Percentiles rank a stretch among this genome's conserved stretches.
Conservation (phyloP, 805 yeast genomes). For the Candida odintsovae region DNA sequence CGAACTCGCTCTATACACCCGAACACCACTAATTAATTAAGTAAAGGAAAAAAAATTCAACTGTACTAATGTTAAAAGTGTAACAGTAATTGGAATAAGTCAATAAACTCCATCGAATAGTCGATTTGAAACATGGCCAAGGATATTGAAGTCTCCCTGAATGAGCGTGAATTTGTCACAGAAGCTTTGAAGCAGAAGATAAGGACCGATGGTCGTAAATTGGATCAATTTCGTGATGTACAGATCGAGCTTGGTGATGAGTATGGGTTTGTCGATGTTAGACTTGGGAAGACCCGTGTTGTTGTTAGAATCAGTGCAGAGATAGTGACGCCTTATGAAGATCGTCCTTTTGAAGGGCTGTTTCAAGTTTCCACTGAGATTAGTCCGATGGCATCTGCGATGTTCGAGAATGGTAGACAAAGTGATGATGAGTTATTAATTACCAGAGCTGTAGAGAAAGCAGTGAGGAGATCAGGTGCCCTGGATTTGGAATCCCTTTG, state of each 20-base stretch:
- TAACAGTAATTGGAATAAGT: too few species aligned
- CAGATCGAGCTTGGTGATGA: conserved; percentile 61
- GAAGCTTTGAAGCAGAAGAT: conserved; percentile 57
- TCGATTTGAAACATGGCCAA: conserved; percentile 44
- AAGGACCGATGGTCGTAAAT: conserved; percentile 64
- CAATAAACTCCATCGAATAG: too few species aligned
- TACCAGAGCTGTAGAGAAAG: conserved; percentile 81
- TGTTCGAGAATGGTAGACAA: conserved; percentile 65
- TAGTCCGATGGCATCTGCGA: conserved; percentile 84
- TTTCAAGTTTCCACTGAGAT: conserved; percentile 82
- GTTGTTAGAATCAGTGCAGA: conserved; percentile 71
- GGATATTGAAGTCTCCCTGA: conserved; percentile 53
- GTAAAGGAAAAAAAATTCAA: too few species aligned
- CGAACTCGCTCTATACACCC: background rate
- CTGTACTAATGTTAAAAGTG: too few species aligned
- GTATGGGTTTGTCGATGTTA: conserved; percentile 76
- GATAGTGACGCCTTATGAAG: conserved; percentile 76
- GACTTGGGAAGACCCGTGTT: conserved; percentile 69
- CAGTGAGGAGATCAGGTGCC: conserved; percentile 85
- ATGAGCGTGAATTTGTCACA: conserved; percentile 57
- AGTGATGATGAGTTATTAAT: conserved; percentile 80
- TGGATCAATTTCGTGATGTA: conserved; percentile 60
- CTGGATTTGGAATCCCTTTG: conserved; percentile 87
- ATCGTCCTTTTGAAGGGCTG: conserved; percentile 90
- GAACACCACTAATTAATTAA: background rate